Evolutionary conservation across 371 early-diverging fungal species (phyloP).

Genomic region (Actinomortierella ambigua): DNA sequence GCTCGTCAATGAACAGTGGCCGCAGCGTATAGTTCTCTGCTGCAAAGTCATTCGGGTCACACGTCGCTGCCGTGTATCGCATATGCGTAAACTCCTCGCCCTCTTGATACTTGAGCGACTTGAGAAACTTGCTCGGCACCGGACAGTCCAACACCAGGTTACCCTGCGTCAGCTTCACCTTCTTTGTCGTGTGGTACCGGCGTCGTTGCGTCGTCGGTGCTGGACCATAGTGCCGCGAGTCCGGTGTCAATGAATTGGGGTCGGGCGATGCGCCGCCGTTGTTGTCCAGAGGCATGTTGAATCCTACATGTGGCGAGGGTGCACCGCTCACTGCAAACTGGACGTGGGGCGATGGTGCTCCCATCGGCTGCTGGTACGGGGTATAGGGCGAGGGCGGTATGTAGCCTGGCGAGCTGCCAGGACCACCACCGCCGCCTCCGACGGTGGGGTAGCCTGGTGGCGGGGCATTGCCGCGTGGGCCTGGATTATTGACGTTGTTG

Average conservation of each 20-base stretch:
- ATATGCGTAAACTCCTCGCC: slow-evolving; percentile 62
- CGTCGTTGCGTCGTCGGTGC: slow-evolving; percentile 39
- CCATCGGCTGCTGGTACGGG: slow-evolving; percentile 37
- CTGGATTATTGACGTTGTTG: slow-evolving; percentile 13
- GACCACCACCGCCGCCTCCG: slow-evolving; percentile 3
- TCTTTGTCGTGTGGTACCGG: slow-evolving; percentile 47
- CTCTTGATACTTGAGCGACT: slow-evolving; percentile 48
- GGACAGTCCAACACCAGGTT: slow-evolving; percentile 63
- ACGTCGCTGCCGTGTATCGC: slow-evolving; percentile 67
- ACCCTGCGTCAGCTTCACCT: slow-evolving; percentile 53
- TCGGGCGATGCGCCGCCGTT: neutral
- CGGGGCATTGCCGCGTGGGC: neutral
- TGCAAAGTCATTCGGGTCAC: slow-evolving; percentile 69
- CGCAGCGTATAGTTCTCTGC: slow-evolving; percentile 66
- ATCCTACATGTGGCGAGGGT: slow-evolving; percentile 26
- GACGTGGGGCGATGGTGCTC: slow-evolving; percentile 26
- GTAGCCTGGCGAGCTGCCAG: slow-evolving; percentile 32
- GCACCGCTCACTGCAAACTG: slow-evolving; percentile 7
- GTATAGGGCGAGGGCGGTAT: slow-evolving; percentile 39
- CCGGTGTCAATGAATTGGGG: slow-evolving; percentile 31
- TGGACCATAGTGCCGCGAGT: slow-evolving; percentile 43
- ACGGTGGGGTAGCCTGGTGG: neutral
- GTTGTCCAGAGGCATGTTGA: slow-evolving; percentile 13
- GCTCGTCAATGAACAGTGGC: slow-evolving; percentile 42
- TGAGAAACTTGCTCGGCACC: slow-evolving; percentile 55